Evolutionary conservation across 345 rosid genomes (phyloP), one percentile per base, ranked within the genome.

Genomic region (Linum usitatissimum): DNA sequence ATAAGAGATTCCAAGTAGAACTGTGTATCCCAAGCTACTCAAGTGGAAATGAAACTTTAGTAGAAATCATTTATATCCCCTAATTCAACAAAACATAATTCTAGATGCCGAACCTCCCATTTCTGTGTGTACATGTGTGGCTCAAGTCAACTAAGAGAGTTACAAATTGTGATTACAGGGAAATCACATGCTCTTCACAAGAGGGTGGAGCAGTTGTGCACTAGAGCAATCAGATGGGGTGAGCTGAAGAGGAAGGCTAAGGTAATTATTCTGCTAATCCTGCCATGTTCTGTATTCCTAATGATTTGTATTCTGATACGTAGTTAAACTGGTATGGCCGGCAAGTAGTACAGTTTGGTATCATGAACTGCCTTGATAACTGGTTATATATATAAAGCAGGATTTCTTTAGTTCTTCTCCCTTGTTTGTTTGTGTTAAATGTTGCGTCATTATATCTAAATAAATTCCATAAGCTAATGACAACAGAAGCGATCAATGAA

Each of bases 111-210:
- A 23, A 23, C 28, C 28, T 23, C 2, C 1, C 28, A 9, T 62
- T 49, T 28, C 3, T 45, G 51, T 45, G 3, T 10, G 14, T 45
- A 1, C 17, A 13, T 45, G 15, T 10, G 51, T 45, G 14, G 15
- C 51, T 45, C 15, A n/a, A n/a, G n/a, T n/a, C n/a, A 45, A 45
- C 51, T 0, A 45, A 45, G 14, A 45, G n/a, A 45, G 51, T 45
- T 53, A 61, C 21, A 53, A 65, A 13, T 13, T 31, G 36, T 21
- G 59, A 66, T 51, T 73, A 68, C 83, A 89, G 99, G 98, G 30
- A 93, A 93, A 80, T 87, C 97, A 4, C 99, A 93, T 77, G 97
- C 99, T 73, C 96, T 93, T 64, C 99, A 93, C 85, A 93, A 83
- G 84, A 86, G 99, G 80, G 95, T 93, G 42, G 99, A 93, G 77